Evolutionary conservation across 2,329 filamentous ascomycete genomes (phyloP), one percentile per base, ranked within the genome.

Genomic region (Alternaria rosae): DNA sequence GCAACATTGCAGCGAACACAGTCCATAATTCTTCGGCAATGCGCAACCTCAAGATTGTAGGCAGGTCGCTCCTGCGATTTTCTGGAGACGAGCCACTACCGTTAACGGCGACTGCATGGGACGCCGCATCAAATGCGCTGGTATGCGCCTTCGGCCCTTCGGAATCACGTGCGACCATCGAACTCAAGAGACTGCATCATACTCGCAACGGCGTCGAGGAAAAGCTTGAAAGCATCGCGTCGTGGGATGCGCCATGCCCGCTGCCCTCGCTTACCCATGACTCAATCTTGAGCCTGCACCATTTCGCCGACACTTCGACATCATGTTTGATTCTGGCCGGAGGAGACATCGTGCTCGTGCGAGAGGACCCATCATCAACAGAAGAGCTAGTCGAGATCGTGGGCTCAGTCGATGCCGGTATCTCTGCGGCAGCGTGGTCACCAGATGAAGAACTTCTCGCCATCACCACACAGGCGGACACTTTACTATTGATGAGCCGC

Each of bases 381-480:
- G 88, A 92, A 77, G 91, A 93, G 38, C 89, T 92, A 70, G 93
- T 99, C 70, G 95, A 98, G 79, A 98, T 99, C 70, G 89, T 98
- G 66, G 95, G 95, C 45, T 96, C 93, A 32, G 92, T 99, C 38
- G 93, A 97, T 80, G 91, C 91, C 61, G 95, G 94, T 23, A 97
- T 99, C 70, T 88, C 89, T 23, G 93, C 93, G 15, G 94, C 94
- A 15, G 87, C 88, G 69, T 99, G 95, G 95, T 97, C 94, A 41
- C 94, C 94, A 3, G 95, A 99, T 74, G 94, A 97, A 75, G 94
- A 98, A 77, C 85, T 98, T 17, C 83, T 99, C 45, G 89, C 91
- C 57, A 88, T 99, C 65, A 88, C 91, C 55, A 98, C 95, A 17
- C 89, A 89, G 72, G 90, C 89, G 42, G 85, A 89, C 62, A 95